Evolutionary conservation across 352 stramenopile species (phyloP).

Genomic region (Aphanomyces stellatus): DNA sequence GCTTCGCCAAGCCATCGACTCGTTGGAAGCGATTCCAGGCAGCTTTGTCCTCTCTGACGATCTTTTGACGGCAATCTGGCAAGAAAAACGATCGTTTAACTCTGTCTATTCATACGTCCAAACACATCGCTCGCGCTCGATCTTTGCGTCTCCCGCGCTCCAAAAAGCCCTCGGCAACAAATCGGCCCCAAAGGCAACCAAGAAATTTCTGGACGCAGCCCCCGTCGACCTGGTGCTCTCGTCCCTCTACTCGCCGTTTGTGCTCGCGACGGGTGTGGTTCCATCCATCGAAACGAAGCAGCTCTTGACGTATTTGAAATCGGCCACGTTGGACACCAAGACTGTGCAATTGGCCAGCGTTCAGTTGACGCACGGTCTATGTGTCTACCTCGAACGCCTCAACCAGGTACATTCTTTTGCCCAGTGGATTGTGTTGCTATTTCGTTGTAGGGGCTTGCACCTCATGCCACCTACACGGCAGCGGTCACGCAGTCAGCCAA

Average conservation of each 20-base stretch:
- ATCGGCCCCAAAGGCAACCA: not conserved
- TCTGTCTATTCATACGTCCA: not conserved
- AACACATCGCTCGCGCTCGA: not conserved
- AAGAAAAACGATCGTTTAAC: not conserved
- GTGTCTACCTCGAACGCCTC: not conserved
- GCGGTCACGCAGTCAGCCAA: not conserved
- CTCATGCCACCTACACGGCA: not conserved
- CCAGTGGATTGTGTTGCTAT: not conserved
- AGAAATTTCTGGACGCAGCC: not conserved
- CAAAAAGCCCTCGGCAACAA: not conserved
- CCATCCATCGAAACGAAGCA: slow-evolving; percentile 1
- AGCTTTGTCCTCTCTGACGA: not conserved
- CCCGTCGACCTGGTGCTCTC: not conserved
- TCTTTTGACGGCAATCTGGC: not conserved
- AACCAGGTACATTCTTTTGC: not conserved
- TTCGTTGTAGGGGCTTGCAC: not conserved
- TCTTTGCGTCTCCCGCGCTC: too few species aligned
- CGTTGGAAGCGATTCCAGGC: not conserved
- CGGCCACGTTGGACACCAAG: not conserved
- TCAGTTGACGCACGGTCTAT: not conserved
- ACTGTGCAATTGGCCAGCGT: not conserved
- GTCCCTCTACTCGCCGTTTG: not conserved
- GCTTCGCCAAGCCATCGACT: not conserved
- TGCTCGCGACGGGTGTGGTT: not conserved
- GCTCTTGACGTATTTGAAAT: not conserved